phyloP scores from a whole-genome alignment of 1,284 basidiomycete genomes.

The Erythrobasidium hasegawianum region DNA sequence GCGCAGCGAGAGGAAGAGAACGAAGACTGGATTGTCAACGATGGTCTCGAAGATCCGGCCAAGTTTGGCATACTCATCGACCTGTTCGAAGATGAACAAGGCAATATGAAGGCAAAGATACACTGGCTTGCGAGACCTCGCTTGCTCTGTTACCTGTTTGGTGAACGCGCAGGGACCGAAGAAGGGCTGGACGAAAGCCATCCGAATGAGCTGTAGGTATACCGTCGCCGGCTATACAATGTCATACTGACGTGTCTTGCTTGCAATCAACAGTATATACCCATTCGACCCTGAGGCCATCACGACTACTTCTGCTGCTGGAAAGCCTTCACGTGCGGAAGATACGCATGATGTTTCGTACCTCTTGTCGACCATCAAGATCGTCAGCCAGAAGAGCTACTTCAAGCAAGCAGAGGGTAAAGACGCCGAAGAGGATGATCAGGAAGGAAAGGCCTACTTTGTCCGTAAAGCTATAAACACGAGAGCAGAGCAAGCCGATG shows the following conservation, averaged over 20 bases:
- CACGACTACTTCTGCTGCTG: slow-evolving; percentile 7
- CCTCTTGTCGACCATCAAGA: slow-evolving; percentile 8
- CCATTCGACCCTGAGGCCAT: slow-evolving; percentile 24
- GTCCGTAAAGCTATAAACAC: slow-evolving; percentile 41
- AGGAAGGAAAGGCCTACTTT: slow-evolving; percentile 32
- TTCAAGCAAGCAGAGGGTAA: neutral
- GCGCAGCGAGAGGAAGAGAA: slow-evolving; percentile 26
- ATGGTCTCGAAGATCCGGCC: slow-evolving; percentile 33
- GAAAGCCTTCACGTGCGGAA: slow-evolving; percentile 23
- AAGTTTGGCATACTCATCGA: slow-evolving; percentile 34
- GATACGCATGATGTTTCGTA: slow-evolving; percentile 33
- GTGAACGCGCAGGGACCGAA: slow-evolving; percentile 11
- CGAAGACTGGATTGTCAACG: slow-evolving; percentile 28
- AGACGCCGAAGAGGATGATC: neutral
- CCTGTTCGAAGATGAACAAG: slow-evolving; percentile 35
- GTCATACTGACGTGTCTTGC: neutral
- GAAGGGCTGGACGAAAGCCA: slow-evolving; percentile 26
- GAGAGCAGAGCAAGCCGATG: slow-evolving; percentile 37
- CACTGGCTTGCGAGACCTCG: slow-evolving; percentile 36
- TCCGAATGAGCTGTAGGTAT: slow-evolving; percentile 13
- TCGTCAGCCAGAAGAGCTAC: neutral
- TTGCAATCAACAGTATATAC: slow-evolving; percentile 9
- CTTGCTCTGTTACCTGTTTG: slow-evolving; percentile 27
- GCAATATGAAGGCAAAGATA: slow-evolving; percentile 21
- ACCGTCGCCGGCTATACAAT: neutral